These are phyloP conservation scores for Bothriochloa decipiens DNA, from an alignment of 176 grass and related monocot genomes.

Conservation along the genomic window DNA sequence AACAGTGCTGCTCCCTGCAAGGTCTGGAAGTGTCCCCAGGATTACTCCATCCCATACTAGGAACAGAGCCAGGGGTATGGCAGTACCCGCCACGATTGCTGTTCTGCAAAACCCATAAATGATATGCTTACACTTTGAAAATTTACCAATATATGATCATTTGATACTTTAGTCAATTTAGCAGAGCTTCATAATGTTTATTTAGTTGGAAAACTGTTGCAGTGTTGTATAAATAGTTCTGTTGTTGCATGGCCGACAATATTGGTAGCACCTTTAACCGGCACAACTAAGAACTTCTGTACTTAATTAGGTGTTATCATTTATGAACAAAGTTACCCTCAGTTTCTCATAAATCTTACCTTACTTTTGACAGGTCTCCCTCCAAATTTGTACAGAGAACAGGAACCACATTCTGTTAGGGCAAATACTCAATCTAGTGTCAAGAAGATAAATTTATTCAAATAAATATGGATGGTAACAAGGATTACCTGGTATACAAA, in stretches of 20 bases:
- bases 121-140: constrained; percentile 14
- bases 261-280: neutral
- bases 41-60: constrained; percentile 92
- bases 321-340: neutral
- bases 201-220: neutral
- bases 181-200: constrained; percentile 4
- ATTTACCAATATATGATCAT: neutral
- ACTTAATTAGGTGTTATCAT: constrained; percentile 14
- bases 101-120: constrained; percentile 64
- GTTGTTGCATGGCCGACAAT: neutral
- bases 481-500: constrained; percentile 92
- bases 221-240: constrained; percentile 17
- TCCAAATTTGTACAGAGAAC: constrained; percentile 94
- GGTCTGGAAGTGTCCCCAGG: constrained; percentile 66
- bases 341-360: constrained; percentile 51
- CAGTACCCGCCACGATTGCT: constrained; percentile 74
- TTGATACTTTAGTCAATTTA: neutral
- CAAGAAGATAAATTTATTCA: constrained; percentile 26
- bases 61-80: constrained; percentile 90
- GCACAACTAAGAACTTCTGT: neutral
- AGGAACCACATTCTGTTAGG: constrained; percentile 89
- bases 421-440: constrained; percentile 41
- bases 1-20: constrained; percentile 45
- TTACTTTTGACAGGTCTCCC: constrained; percentile 83
- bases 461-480: constrained; percentile 16